Evolutionary conservation across 768 basidiomycete species (phyloP), one percentile per base, ranked within the genome.

Genomic region (Boletus bicolor): DNA sequence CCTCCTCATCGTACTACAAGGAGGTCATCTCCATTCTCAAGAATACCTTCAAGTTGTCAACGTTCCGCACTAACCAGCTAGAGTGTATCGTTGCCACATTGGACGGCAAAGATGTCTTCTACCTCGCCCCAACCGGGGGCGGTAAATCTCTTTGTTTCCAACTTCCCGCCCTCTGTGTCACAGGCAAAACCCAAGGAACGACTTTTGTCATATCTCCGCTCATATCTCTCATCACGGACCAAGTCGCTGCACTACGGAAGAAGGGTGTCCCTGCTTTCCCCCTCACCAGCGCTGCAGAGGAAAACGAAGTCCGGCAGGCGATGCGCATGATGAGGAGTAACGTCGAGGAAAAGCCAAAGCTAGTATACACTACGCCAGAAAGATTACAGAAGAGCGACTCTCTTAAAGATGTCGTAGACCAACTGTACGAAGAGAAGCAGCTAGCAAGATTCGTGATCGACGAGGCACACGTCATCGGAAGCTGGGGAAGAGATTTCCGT

Each of bases 121-220:
- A 98, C 17, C 79, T 98, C 8, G 95, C 98, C 84, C 97, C 97
- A 1, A 99, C 97, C 1, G 94, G 93, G 36, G 93, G 93, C 5
- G 93, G 93, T 1, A 94, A 95, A 73, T 90, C 87, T 63, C 75
- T 94, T 38, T 93, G 89, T 62, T 93, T 86, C 70, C 86, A 98
- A 69, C 84, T 98, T 2, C 97, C 97, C 0, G 95, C 93, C 2
- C 79, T 97, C 35, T 91, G 93, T 64, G 72, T 73, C 37, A 74
- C 73, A 7, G 92, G 91, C 2, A 80, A 75, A 64, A 92, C 89
- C 0, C 76, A 75, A 51, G 93, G 95, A 35, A 83, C 97, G 4
- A 93, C 94, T 0, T 77, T 99, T 51, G 94, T 99, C 32, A 80
- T 99, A 44, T 89, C 90, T 3, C 97, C 97, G 1, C 81, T 99